These are phyloP conservation scores for Gigaspora rosea DNA, from an alignment of 192 early-diverging fungal genomes.

Conservation along the genomic window DNA sequence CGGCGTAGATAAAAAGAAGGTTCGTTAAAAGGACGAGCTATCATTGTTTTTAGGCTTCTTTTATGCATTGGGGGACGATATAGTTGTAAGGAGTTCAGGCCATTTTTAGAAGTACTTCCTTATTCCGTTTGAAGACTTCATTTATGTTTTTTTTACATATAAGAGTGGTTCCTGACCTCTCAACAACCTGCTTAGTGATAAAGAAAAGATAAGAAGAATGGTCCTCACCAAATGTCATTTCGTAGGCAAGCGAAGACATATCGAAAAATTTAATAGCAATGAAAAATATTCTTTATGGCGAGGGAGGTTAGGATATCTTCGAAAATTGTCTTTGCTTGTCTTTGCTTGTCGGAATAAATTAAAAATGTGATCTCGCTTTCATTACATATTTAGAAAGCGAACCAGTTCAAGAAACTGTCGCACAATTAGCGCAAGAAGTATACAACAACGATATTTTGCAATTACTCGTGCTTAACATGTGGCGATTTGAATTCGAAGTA, in stretches of 20 bases:
- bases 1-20: slow-evolving; percentile 71
- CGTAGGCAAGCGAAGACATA: slow-evolving; percentile 94
- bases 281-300: slow-evolving; percentile 93
- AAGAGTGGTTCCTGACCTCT: slow-evolving; percentile 31
- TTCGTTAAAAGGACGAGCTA: slow-evolving; percentile 33
- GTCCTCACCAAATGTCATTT: slow-evolving; percentile 32
- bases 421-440: slow-evolving; percentile 94
- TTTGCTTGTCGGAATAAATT: no score
- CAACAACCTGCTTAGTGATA: slow-evolving; percentile 21
- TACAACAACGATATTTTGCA: slow-evolving; percentile 91
- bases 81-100: neutral
- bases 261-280: slow-evolving; percentile 91
- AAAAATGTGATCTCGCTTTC: neutral
- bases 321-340: neutral
- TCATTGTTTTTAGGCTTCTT: neutral
- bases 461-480: slow-evolving; percentile 85
- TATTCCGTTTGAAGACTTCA: neutral
- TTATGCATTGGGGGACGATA: neutral
- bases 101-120: neutral
- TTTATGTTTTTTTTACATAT: neutral
- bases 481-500: slow-evolving; percentile 90
- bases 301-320: slow-evolving; percentile 70
- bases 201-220: slow-evolving; percentile 20
- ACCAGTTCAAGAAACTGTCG: slow-evolving; percentile 86
- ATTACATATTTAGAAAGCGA: slow-evolving; percentile 64